These are phyloP conservation scores for Megacollybia platyphylla DNA, from an alignment of 1,284 basidiomycete genomes.

Conservation along the genomic window DNA sequence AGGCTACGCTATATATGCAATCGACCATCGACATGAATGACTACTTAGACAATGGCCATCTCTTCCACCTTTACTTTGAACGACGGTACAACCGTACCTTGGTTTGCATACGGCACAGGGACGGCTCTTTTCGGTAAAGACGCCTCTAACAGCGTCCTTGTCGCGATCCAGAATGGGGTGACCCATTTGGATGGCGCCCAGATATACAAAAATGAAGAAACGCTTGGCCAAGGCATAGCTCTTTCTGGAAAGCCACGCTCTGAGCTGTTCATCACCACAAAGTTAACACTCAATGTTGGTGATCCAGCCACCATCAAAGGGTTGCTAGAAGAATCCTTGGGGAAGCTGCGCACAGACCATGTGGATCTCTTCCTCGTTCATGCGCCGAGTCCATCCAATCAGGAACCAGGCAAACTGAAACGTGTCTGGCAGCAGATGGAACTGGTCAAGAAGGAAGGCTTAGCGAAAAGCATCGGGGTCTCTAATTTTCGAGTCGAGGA, in stretches of 20 bases:
- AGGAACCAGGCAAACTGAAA: conserved; percentile 30
- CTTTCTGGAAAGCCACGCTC: conserved; percentile 40
- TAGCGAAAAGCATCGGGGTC: conserved; percentile 73
- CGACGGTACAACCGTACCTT: conserved; percentile 43
- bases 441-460: conserved; percentile 48
- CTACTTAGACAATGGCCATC: not conserved
- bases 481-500: conserved; percentile 70
- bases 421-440: conserved; percentile 66
- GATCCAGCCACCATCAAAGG: conserved; percentile 35
- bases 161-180: conserved; percentile 50
- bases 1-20: no score
- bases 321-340: conserved; percentile 37
- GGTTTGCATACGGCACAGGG: conserved; percentile 62
- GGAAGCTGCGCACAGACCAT: conserved; percentile 50
- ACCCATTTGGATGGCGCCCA: conserved; percentile 68
- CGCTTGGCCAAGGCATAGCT: conserved; percentile 24
- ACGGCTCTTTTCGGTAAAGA: conserved; percentile 44
- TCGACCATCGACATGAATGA: no score
- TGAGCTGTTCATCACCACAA: conserved; percentile 57
- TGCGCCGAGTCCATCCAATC: conserved; percentile 27
- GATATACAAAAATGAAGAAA: conserved; percentile 23
- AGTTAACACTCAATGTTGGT: conserved; percentile 25
- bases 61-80: conserved; percentile 33
- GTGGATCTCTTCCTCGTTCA: conserved; percentile 78
- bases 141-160: conserved; percentile 30